Base-by-base conservation (phyloP, 2,329 filamentous ascomycete species). In the Scedosporium boydii region DNA sequence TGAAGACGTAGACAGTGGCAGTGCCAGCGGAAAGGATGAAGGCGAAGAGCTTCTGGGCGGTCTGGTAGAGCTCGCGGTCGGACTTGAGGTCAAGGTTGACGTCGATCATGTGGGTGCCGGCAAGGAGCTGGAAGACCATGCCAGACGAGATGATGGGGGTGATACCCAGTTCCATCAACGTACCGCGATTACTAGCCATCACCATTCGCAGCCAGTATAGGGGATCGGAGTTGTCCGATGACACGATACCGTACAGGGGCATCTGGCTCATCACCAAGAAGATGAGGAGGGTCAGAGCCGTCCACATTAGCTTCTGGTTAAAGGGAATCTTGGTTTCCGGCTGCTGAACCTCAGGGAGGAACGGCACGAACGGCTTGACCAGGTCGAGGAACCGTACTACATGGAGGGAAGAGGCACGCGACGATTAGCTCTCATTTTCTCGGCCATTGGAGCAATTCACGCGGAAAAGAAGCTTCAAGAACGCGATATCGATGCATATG, bases 231-330 rank as follows among this genome's bases (percentile, higher is more conserved):
- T 92, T 97, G 79, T 95, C 90, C 72, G 95, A 99, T 63, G 95
- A 99, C 74, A 99, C 96, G 78, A 99, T 99, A 80, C 95, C 95
- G 81, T 99, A 99, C 66, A 95, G 82, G 68, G 95, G 93, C 95
- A 99, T 98, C 82, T 97, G 95, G 82, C 92, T 97, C 95, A 99
- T 99, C 79, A 99, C 92, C 84, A 99, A 82, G 87, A 99, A 99
- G 81, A 98, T 96, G 77, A 99, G 83, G 71, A 99, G 86, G 68
- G 95, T 98, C 76, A 93, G 87, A 76, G 89, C 90, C 68, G 90
- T 95, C 90, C 90, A 95, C 90, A 93, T 93, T 82, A 95, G 81
- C 84, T 93, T 93, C 80, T 98, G 95, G 84, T 98, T 96, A 88
- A 99, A 99, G 70, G 93, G 91, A 64, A 96, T 89, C 84, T 97